Evolutionary conservation across 2,329 filamentous ascomycete genomes (phyloP).

Genomic region (Dothideomycetes sp.): DNA sequence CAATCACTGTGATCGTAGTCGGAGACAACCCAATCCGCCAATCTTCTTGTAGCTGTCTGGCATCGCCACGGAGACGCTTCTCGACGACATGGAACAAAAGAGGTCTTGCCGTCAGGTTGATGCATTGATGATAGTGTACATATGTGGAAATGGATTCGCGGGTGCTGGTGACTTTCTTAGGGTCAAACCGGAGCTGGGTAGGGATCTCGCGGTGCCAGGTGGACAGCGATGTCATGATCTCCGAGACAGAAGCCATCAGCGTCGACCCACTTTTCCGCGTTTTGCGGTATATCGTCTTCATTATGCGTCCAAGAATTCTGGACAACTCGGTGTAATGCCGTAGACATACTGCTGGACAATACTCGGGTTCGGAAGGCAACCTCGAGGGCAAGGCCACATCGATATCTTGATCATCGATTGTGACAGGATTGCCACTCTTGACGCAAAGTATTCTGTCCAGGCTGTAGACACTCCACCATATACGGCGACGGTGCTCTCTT

Average conservation of each 20-base stretch:
- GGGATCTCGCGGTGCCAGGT: slow-evolving; percentile 44
- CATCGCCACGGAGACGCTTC: slow-evolving; percentile 33
- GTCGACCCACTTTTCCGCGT: slow-evolving; percentile 39
- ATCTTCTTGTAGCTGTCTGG: slow-evolving; percentile 23
- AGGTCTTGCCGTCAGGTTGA: slow-evolving; percentile 49
- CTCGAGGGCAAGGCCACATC: slow-evolving; percentile 32
- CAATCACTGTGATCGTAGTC: slow-evolving; percentile 43
- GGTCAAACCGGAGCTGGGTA: slow-evolving; percentile 28
- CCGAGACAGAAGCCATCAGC: slow-evolving; percentile 42
- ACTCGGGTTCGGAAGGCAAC: slow-evolving; percentile 31
- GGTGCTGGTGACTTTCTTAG: slow-evolving; percentile 25
- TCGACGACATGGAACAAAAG: slow-evolving; percentile 47
- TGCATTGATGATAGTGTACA: slow-evolving; percentile 49
- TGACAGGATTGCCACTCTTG: slow-evolving; percentile 47
- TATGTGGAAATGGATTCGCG: slow-evolving; percentile 45
- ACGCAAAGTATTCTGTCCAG: slow-evolving; percentile 45
- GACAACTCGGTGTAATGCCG: slow-evolving; percentile 46
- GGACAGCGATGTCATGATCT: slow-evolving; percentile 41
- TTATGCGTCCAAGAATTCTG: slow-evolving; percentile 43
- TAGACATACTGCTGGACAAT: slow-evolving; percentile 41
- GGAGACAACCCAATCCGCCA: slow-evolving; percentile 42
- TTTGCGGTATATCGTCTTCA: slow-evolving; percentile 42
- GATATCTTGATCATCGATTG: slow-evolving; percentile 48
- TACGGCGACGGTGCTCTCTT: slow-evolving; percentile 42
- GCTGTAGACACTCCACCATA: slow-evolving; percentile 51